Base-by-base conservation (phyloP, 345 rosid species). In the Mercurialis annua region DNA sequence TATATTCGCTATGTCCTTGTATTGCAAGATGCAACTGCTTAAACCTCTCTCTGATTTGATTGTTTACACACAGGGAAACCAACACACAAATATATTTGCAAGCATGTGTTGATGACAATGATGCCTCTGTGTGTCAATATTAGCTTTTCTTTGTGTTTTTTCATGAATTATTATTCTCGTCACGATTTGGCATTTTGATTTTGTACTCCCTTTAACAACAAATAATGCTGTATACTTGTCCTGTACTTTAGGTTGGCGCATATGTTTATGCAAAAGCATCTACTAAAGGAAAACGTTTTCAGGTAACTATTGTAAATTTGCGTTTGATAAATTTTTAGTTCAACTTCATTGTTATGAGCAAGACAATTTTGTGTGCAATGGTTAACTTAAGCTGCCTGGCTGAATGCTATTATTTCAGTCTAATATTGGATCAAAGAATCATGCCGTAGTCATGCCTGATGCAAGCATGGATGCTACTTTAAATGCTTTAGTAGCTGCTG, bases 371-470 rank as follows among this genome's bases (percentile, higher is more conserved):
- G 11, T 20, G 8, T 63, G 55, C 17, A 38, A 46, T 40, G 15
- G 54, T 47, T 53, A 54, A 63, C 42, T 15, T 59, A 20, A 70
- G 44, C 7, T 66, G 62, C 63, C 52, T 74, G 29, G 67, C 70
- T 81, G 68, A 67, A 26, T 73, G 43, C 38, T 62, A 62, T 40
- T 23, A 63, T 62, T 71, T 65, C 78, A 87, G 92, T 75, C 73
- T 74, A 81, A 71, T 73, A 61, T 65, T 63, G 85, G 85, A 68
- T 82, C 77, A 44, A 87, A 80, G 66, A 81, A 77, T 76, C 76
- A 80, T 62, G 87, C 85, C 18, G 77, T 87, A 57, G 83, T 87
- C 78, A 81, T 85, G 92, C 82, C 87, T 73, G 92, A 85, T 78
- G 90, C 90, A 67, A 82, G 65, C 54, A 46, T 72, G 55, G 92